These are phyloP conservation scores for Dacryopinax spathularia DNA, from an alignment of 768 basidiomycete genomes.

Conservation along the genomic window DNA sequence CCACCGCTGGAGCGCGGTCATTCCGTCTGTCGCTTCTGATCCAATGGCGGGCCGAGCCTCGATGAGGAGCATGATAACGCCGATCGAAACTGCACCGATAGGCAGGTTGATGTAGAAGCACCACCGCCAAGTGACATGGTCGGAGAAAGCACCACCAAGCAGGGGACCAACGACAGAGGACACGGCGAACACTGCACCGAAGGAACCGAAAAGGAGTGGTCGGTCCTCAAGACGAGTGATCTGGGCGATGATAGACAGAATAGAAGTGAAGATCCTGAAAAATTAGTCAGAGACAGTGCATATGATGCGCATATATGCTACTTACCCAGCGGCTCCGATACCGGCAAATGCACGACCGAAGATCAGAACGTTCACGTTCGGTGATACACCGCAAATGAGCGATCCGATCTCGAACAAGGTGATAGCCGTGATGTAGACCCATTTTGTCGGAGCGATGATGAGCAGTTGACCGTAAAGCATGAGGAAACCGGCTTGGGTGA, in stretches of 20 bases:
- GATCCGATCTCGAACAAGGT: conserved; percentile 34
- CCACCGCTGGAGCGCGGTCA: conserved; percentile 10
- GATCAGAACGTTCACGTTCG: conserved; percentile 16
- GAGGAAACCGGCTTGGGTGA: conserved; percentile 16
- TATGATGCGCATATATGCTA: background rate
- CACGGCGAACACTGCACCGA: conserved; percentile 29
- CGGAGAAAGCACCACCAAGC: conserved; percentile 26
- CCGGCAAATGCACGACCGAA: conserved; percentile 33
- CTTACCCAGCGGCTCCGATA: conserved; percentile 30
- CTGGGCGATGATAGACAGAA: conserved; percentile 19
- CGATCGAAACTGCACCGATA: conserved; percentile 23
- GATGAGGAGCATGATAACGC: conserved; percentile 23
- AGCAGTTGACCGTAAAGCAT: conserved; percentile 19
- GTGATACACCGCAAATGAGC: conserved; percentile 29
- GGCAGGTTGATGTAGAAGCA: conserved; percentile 21
- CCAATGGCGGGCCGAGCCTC: conserved; percentile 19
- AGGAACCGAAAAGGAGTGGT: conserved; percentile 27
- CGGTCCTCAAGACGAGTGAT: conserved; percentile 20
- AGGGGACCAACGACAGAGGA: conserved; percentile 23
- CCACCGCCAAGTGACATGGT: conserved; percentile 29
- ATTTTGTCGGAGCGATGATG: conserved; percentile 23
- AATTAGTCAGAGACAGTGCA: background rate
- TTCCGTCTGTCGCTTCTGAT: conserved; percentile 10
- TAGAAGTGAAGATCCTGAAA: conserved; percentile 15
- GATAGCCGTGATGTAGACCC: conserved; percentile 16